Percentiles rank a stretch among this genome's conserved stretches.
These are phyloP conservation scores for Boletales sp. DNA, from an alignment of 768 basidiomycete genomes.

Conservation along the genomic window DNA sequence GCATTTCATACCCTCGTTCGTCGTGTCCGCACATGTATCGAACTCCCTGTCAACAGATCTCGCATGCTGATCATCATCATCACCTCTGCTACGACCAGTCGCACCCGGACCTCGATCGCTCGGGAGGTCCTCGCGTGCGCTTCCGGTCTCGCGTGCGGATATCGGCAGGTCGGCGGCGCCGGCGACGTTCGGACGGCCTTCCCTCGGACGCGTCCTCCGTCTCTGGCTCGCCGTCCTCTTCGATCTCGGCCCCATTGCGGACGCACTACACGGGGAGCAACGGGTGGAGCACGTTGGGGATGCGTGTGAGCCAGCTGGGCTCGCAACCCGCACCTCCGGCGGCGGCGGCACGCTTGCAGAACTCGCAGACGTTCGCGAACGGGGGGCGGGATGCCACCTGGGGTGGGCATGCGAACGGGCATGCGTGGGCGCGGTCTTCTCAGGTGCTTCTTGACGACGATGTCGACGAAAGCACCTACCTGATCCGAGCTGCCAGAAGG, in stretches of 20 bases:
- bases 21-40: too few relatives aligned
- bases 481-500: slow-evolving; percentile 29
- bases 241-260: slow-evolving; percentile 77
- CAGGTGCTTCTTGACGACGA: slow-evolving; percentile 9
- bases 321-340: neutral
- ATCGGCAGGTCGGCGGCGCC: slow-evolving; percentile 56
- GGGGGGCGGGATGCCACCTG: too few relatives aligned
- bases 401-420: neutral
- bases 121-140: slow-evolving; percentile 40
- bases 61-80: too few relatives aligned
- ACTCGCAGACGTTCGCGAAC: too few relatives aligned
- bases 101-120: slow-evolving; percentile 3
- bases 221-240: slow-evolving; percentile 70
- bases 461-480: slow-evolving; percentile 37
- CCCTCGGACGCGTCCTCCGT: slow-evolving; percentile 36
- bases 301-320: slow-evolving; percentile 42
- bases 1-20: too few relatives aligned
- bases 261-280: slow-evolving; percentile 49
- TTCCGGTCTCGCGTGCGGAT: slow-evolving; percentile 79
- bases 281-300: slow-evolving; percentile 61
- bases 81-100: too few relatives aligned
- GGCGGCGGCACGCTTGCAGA: too few relatives aligned
- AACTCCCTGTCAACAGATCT: too few relatives aligned
- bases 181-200: slow-evolving; percentile 27
- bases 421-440: slow-evolving; percentile 1